Conservation (phyloP, 1,139 yeast genomes). For the Geotrichum candidum region DNA sequence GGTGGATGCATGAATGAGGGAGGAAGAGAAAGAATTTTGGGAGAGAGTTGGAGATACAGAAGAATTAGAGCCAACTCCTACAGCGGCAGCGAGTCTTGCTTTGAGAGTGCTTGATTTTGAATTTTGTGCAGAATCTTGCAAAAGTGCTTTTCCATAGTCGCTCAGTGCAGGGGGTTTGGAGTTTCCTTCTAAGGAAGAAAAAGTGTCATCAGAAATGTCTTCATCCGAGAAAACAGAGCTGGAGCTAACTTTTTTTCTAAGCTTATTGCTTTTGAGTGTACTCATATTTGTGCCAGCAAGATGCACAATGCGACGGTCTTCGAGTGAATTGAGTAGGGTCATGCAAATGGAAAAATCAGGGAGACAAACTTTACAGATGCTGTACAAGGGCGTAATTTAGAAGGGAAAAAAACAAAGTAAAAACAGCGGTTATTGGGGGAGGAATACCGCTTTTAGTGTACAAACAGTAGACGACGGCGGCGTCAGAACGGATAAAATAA, state of each 20-base stretch:
- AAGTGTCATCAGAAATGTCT: constrained; percentile 24
- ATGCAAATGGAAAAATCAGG: not conserved
- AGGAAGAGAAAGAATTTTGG: not conserved
- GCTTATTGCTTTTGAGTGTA: not conserved
- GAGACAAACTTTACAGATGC: not conserved
- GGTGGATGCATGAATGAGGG: constrained; percentile 6
- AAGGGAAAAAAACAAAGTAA: too few relatives aligned
- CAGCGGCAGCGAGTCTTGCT: constrained; percentile 2
- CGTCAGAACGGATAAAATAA: too few relatives aligned
- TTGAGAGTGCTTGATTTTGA: constrained; percentile 6
- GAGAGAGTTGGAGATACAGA: not conserved
- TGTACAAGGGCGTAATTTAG: not conserved
- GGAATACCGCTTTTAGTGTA: too few relatives aligned
- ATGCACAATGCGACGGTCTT: constrained; percentile 1
- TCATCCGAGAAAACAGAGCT: constrained; percentile 5
- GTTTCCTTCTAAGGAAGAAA: constrained; percentile 41
- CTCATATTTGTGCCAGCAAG: not conserved
- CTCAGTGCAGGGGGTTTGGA: constrained; percentile 62
- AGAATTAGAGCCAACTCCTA: constrained; percentile 1
- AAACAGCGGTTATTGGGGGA: too few relatives aligned
- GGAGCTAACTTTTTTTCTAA: not conserved
- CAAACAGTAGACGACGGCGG: too few relatives aligned
- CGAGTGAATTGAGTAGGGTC: not conserved
- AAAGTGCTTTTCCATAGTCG: constrained; percentile 46
- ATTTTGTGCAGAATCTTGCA: constrained; percentile 29